phyloP scores from a whole-genome alignment of 2,329 filamentous ascomycete species.

The Rhynchosporium agropyri region DNA sequence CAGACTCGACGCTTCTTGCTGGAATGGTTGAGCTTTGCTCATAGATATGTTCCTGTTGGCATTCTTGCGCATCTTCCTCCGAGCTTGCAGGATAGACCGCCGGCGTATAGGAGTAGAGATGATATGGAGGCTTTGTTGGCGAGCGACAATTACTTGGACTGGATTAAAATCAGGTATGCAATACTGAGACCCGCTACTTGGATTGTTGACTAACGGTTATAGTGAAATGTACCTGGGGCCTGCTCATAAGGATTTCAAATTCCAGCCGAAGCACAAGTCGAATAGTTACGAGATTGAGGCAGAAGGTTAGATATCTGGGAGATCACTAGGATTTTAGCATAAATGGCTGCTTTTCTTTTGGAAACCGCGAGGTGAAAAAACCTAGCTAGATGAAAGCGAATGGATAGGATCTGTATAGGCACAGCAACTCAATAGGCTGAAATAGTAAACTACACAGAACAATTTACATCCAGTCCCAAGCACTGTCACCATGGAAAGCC shows the following conservation, averaged over 20 bases:
- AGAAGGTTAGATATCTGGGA: constrained; percentile 54
- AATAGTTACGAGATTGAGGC: constrained; percentile 85
- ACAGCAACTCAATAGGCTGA: neutral
- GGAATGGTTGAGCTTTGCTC: constrained; percentile 93
- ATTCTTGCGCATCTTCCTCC: constrained; percentile 87
- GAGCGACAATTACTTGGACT: constrained; percentile 91
- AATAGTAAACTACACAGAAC: neutral
- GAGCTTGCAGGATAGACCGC: constrained; percentile 84
- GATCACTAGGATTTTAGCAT: neutral
- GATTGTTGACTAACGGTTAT: constrained; percentile 20
- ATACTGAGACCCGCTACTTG: neutral
- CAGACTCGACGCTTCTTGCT: constrained; percentile 89
- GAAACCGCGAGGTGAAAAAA: too few species aligned
- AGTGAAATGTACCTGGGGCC: constrained; percentile 98
- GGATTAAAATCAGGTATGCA: constrained; percentile 95
- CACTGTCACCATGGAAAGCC: neutral
- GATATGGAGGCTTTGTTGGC: constrained; percentile 93
- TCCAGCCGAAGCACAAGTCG: constrained; percentile 97
- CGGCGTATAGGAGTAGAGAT: constrained; percentile 78
- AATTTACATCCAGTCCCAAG: too few species aligned
- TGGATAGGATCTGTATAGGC: neutral
- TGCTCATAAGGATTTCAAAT: constrained; percentile 86
- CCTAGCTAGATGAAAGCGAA: neutral
- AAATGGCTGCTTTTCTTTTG: neutral
- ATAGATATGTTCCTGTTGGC: constrained; percentile 88